Conservation (phyloP, 2,329 filamentous ascomycete species). For the Pseudopyricularia cyperi region DNA sequence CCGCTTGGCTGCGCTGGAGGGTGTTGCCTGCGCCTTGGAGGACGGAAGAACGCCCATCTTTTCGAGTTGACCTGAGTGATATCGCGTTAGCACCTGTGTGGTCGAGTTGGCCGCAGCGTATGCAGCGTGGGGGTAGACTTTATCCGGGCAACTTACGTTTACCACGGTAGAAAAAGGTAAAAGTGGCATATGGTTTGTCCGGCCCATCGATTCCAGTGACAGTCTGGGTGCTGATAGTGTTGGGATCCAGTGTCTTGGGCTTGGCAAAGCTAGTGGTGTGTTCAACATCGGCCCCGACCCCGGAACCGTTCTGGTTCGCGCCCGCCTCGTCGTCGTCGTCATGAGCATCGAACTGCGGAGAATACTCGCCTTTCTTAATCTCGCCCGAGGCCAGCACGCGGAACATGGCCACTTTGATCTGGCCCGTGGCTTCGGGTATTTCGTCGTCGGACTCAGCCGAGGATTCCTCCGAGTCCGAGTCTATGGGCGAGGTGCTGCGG, state of each 20-base stretch:
- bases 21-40: constrained; percentile 49
- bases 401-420: constrained; percentile 97
- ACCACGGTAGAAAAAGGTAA: constrained; percentile 96
- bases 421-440: constrained; percentile 83
- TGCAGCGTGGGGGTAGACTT: constrained; percentile 8
- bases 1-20: constrained; percentile 53
- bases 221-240: constrained; percentile 95
- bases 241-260: constrained; percentile 88
- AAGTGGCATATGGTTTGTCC: constrained; percentile 90
- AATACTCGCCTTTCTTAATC: constrained; percentile 96
- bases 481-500: constrained; percentile 46
- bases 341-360: constrained; percentile 91
- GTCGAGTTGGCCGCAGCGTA: not conserved
- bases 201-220: constrained; percentile 97
- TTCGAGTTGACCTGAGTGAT: constrained; percentile 64
- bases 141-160: constrained; percentile 61
- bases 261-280: constrained; percentile 97
- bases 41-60: constrained; percentile 85
- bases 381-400: constrained; percentile 89
- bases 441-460: constrained; percentile 68
- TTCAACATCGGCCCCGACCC: constrained; percentile 72
- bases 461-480: constrained; percentile 55
- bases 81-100: not conserved
- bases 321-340: constrained; percentile 62
- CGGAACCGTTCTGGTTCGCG: constrained; percentile 30